Percentiles rank a stretch among this genome's conserved stretches.
These are phyloP conservation scores for Termitomyces sp. DNA, from an alignment of 768 basidiomycete genomes.

Conservation along the genomic window DNA sequence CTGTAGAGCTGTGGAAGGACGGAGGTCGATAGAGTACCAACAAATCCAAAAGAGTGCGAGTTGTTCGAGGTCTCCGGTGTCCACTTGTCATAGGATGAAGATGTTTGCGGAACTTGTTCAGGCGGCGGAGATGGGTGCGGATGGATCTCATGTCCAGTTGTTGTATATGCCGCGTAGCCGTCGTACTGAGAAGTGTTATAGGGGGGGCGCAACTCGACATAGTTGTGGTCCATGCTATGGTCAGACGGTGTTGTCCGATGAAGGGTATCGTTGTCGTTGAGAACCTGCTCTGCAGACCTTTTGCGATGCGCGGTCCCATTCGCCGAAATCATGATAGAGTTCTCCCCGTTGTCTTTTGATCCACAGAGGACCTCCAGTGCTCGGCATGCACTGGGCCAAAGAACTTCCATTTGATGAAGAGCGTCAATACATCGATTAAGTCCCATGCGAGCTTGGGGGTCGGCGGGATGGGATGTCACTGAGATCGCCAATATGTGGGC, in stretches of 20 bases:
- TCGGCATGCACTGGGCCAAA: slow-evolving; percentile 77
- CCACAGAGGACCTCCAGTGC: slow-evolving; percentile 71
- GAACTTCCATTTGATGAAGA: slow-evolving; percentile 58
- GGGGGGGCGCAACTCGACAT: slow-evolving; percentile 17
- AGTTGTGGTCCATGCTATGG: slow-evolving; percentile 6
- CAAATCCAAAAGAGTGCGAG: slow-evolving; percentile 29
- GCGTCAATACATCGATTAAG: slow-evolving; percentile 65
- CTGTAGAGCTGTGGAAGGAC: slow-evolving; percentile 75
- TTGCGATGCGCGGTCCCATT: slow-evolving; percentile 41
- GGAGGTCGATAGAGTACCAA: slow-evolving; percentile 60
- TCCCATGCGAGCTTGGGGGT: slow-evolving; percentile 67
- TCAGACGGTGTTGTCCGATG: slow-evolving; percentile 1
- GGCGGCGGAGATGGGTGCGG: neutral
- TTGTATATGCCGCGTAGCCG: slow-evolving; percentile 7
- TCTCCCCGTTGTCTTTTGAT: slow-evolving; percentile 41
- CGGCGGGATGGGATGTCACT: slow-evolving; percentile 64
- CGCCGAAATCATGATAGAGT: slow-evolving; percentile 18
- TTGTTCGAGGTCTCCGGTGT: slow-evolving; percentile 20
- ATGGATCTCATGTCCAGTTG: slow-evolving; percentile 7
- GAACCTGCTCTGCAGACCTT: slow-evolving; percentile 53
- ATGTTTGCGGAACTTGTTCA: neutral
- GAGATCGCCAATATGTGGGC: neutral
- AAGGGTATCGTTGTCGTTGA: slow-evolving; percentile 27
- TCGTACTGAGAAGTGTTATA: slow-evolving; percentile 12
- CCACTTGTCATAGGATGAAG: slow-evolving; percentile 44